A percentile compares a stretch with the other conserved stretches of the same genome.
Conservation (phyloP, 495 filamentous ascomycete genomes). For the Hyphodiscus hymeniophilus region DNA sequence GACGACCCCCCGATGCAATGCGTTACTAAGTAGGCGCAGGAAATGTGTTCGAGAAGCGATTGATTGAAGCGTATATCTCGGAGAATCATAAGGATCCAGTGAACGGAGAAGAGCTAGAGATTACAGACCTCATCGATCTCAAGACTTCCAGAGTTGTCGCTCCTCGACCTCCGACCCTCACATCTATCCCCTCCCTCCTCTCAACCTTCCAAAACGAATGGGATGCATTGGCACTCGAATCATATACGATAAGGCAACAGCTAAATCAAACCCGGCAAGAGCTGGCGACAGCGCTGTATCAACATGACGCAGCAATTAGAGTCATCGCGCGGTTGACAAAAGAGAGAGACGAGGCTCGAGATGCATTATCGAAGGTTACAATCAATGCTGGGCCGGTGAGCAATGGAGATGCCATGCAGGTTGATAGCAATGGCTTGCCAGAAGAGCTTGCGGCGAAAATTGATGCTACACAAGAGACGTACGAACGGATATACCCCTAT, state of each 20-base stretch:
- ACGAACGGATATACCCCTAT: conserved; percentile 26
- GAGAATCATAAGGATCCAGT: conserved; percentile 93
- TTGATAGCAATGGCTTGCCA: conserved; percentile 67
- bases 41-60: conserved; percentile 85
- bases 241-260: conserved; percentile 81
- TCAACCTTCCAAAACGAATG: conserved; percentile 98
- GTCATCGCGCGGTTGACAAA: conserved; percentile 84
- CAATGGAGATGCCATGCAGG: conserved; percentile 81
- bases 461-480: conserved; percentile 70
- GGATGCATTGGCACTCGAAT: conserved; percentile 87
- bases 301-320: conserved; percentile 88
- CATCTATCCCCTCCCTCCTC: conserved; percentile 93
- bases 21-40: conserved; percentile 42
- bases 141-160: conserved; percentile 74
- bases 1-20: conserved; percentile 4
- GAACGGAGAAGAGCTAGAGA: conserved; percentile 78
- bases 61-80: conserved; percentile 90
- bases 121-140: conserved; percentile 80
- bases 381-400: conserved; percentile 49
- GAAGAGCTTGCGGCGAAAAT: conserved; percentile 65
- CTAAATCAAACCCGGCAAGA: conserved; percentile 86
- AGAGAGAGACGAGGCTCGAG: conserved; percentile 87
- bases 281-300: conserved; percentile 85
- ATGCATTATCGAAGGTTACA: conserved; percentile 81
- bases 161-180: conserved; percentile 88